Base-by-base conservation (phyloP, 202 grass and related monocot genomes). In the Setaria viridis region DNA sequence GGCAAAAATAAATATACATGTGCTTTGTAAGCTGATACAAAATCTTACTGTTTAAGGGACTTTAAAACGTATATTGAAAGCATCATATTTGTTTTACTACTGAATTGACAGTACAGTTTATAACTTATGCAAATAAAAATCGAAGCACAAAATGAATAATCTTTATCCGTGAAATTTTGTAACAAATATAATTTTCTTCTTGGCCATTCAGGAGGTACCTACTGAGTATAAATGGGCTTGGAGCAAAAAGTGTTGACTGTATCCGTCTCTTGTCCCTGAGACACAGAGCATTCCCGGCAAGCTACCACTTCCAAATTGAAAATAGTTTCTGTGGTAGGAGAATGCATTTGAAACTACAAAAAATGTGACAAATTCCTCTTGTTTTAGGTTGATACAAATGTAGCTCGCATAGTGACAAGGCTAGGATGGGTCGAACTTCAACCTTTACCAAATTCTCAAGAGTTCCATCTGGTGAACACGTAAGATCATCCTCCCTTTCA, bases 341-440 rank as follows among this genome's bases (percentile, higher is more conserved):
- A 53, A 32, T 74, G 29, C 15, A 74, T 74, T 20, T 54, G 0
- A 33, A 74, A 20, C 30, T 19, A 19, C 11, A 53, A 2, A 53
- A 51, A 53, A 19, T 49, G 9, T 74, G 47, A 74, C 9, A 51
- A 12, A 39, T 56, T 58, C 19, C 33, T 76, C 17, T 58, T 55
- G 48, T 32, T 72, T 37, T 57, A 76, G 73, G 73, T 76, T 20
- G 73, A 76, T 76, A 56, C 54, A 41, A 76, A 76, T 57, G 73
- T 76, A 41, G 51, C 53, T 55, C 73, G 73, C 51, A n/a, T 58
- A 42, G 73, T 41, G 2, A 76, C 73, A 57, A 76, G 73, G 53
- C 10, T 76, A 39, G 51, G 53, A 39, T 76, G 73, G 73, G 53
- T 76, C 9, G 15, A 33, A 54, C 71, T 74, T 74, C 1, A 74